phyloP scores from a whole-genome alignment of 2,329 filamentous ascomycete species.

The Xylariaceae sp. region DNA sequence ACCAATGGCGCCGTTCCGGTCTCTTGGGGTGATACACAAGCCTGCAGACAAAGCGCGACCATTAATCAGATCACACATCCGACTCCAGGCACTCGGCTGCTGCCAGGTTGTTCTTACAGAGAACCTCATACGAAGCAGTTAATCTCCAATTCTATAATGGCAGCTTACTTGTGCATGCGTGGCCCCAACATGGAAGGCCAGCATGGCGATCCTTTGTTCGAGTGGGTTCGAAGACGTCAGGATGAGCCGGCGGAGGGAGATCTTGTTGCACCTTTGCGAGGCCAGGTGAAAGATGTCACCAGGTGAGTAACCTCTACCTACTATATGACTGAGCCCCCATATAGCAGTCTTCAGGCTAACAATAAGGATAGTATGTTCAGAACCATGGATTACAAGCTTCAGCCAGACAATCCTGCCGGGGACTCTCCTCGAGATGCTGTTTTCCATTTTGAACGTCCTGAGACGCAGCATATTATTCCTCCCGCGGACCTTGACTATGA shows the following conservation, averaged over 20 bases:
- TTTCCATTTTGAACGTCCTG: slow-evolving; percentile 19
- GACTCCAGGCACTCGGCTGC: slow-evolving; percentile 4
- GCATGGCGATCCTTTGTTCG: slow-evolving; percentile 18
- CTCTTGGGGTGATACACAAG: too few relatives aligned
- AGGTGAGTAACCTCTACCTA: slow-evolving; percentile 10
- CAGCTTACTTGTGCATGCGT: slow-evolving; percentile 23
- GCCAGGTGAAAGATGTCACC: slow-evolving; percentile 10
- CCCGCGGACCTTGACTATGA: slow-evolving; percentile 16
- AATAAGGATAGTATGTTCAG: slow-evolving; percentile 15
- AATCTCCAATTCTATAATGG: slow-evolving; percentile 22
- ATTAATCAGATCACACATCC: too few relatives aligned
- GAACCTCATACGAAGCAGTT: slow-evolving; percentile 10
- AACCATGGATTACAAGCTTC: slow-evolving; percentile 15
- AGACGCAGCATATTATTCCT: slow-evolving; percentile 16
- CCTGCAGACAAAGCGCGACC: too few relatives aligned
- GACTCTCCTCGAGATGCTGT: slow-evolving; percentile 17
- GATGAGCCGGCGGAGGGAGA: too few relatives aligned
- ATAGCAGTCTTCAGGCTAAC: too few relatives aligned
- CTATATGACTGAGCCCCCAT: too few relatives aligned
- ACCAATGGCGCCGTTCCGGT: too few relatives aligned
- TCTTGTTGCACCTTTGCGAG: slow-evolving; percentile 1
- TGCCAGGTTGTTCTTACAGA: slow-evolving; percentile 17
- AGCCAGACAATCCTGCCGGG: slow-evolving; percentile 6
- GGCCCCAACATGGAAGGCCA: slow-evolving; percentile 14
- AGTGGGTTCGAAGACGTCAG: slow-evolving; percentile 17